Evolutionary conservation across 1,284 basidiomycete species (phyloP), one percentile per base, ranked within the genome.

Genomic region (Pascua sp.): DNA sequence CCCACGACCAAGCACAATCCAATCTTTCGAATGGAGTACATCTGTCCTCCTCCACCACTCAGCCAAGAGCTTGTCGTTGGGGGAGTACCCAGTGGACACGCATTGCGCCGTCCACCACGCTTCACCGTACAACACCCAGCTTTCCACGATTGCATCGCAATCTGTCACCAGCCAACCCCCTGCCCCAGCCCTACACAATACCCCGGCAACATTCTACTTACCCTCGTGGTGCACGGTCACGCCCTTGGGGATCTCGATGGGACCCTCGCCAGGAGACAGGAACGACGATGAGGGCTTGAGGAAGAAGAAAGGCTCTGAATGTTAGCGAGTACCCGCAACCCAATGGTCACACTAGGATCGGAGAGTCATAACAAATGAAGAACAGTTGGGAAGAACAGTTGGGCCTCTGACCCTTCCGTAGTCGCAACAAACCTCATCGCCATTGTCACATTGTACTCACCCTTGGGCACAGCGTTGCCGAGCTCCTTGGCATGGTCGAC

Each of bases 251-350:
- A 98, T 89, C 80, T 97, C 90, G 32, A 98, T 80, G 40, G 84
- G 83, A 5, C 73, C 76, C 52, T 80, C 75, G 0, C 88, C 87
- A 8, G 84, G 84, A n/a, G 81, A 74, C 32, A 97, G 70, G 73
- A 94, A 98, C 69, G 89, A 91, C 4, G 88, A 86, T 2, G 95
- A 97, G 5, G 95, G 95, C 79, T 98, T 98, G 43, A 98, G 80
- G 82, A 98, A 98, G 84, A 98, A 96, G 83, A 98, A 97, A 0
- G 95, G 95, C 73, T 97, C 93, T 75, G 55, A 5, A 13, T 11
- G 54, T 57, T 18, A 53, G 53, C 38, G 38, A 11, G 11, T 11
- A 44, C 42, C 11, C n/a, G 16, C n/a, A 44, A 44, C 24, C 24
- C 24, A 32, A 32, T 32, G 24, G 24, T 32, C 24, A 32, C 3